A percentile compares a stretch with the other conserved stretches of the same genome.
These are phyloP conservation scores for Chenopodium formosanum DNA, from an alignment of 148 eudicot genomes.

Conservation along the genomic window DNA sequence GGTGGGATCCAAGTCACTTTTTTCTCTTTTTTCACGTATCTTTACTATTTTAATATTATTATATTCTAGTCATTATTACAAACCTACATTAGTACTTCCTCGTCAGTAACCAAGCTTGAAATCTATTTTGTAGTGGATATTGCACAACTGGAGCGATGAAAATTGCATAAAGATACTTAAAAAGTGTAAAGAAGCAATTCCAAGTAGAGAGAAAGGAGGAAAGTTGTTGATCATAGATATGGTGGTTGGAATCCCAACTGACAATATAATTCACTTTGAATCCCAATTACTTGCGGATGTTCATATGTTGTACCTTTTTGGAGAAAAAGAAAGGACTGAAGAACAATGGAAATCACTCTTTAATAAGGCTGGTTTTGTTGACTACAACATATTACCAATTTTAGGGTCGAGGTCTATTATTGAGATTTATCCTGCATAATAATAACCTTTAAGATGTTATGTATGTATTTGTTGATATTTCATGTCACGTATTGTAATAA, in stretches of 20 bases:
- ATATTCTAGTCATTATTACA: neutral
- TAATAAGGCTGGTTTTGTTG: neutral
- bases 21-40: no score
- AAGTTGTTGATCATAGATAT: constrained; percentile 23
- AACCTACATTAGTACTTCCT: no score
- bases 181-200: constrained; percentile 25
- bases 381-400: neutral
- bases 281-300: constrained; percentile 17
- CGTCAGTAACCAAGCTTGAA: no score
- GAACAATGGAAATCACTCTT: neutral
- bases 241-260: constrained; percentile 7
- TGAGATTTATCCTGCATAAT: neutral
- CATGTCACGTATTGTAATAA: no score
- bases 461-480: no score
- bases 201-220: constrained; percentile 17
- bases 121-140: constrained; percentile 3
- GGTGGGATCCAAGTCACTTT: no score
- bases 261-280: neutral
- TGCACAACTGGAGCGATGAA: constrained; percentile 21
- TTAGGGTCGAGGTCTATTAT: neutral
- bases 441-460: no score
- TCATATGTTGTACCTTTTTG: constrained; percentile 8
- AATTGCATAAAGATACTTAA: constrained; percentile 20
- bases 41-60: no score
- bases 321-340: constrained; percentile 24